Conservation (phyloP, 371 early-diverging fungal species). For the Mucor indicus region DNA sequence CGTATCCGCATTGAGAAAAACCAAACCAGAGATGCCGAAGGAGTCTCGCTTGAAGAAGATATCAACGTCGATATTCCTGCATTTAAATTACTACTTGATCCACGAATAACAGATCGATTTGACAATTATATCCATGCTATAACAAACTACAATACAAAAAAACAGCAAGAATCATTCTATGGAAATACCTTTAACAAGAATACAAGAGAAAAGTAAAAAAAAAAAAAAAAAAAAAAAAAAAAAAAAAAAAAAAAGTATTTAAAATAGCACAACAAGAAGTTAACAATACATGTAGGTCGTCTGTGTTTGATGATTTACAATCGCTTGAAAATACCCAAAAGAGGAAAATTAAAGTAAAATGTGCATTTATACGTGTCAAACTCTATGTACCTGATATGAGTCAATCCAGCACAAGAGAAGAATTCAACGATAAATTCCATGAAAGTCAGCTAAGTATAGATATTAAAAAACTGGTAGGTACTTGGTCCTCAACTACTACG, state of each 20-base stretch:
- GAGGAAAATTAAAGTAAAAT: constrained; percentile 21
- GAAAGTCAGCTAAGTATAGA: constrained; percentile 37
- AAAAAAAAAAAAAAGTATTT: too few relatives aligned
- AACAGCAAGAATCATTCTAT: neutral
- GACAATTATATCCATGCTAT: constrained; percentile 44
- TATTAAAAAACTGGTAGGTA: constrained; percentile 21
- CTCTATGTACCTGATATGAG: constrained; percentile 50
- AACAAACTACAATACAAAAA: constrained; percentile 7
- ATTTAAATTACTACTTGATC: constrained; percentile 47
- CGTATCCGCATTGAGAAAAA: constrained; percentile 27
- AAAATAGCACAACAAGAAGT: too few relatives aligned
- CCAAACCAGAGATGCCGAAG: constrained; percentile 1
- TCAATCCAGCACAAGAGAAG: constrained; percentile 25
- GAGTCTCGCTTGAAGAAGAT: constrained; percentile 33
- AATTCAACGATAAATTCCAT: constrained; percentile 32
- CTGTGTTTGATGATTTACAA: constrained; percentile 12
- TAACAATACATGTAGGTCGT: constrained; percentile 6
- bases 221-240: too few relatives aligned
- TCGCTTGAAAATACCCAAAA: constrained; percentile 7
- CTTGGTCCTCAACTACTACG: constrained; percentile 13
- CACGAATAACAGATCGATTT: constrained; percentile 44
- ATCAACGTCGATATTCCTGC: constrained; percentile 49
- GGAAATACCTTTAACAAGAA: too few relatives aligned
- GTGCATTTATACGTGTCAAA: constrained; percentile 39
- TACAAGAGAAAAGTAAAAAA: neutral